Evolutionary conservation across 2,329 filamentous ascomycete genomes (phyloP), one percentile per base, ranked within the genome.

Genomic region (Fusarium virguliforme): DNA sequence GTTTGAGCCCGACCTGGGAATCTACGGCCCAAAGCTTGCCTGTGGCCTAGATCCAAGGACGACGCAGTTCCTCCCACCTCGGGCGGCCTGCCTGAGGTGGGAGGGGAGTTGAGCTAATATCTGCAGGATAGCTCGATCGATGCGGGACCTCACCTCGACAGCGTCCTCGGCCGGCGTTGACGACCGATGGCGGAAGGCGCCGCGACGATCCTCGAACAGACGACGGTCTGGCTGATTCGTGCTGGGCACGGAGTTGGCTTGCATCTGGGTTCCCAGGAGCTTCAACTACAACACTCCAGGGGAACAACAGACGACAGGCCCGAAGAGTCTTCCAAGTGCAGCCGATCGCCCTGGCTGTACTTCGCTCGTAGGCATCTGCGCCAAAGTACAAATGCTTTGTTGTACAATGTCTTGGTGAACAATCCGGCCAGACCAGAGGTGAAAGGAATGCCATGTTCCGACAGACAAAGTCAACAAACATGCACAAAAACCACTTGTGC

Each of bases 331-430:
- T 12, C 15, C 18, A 4, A 60, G 18, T 9, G 18, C 28, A n/a
- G 38, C 30, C 12, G 38, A 18, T 5, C 35, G n/a, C 28, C 15
- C 15, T 50, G 26, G 46, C 46, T 26, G n/a, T 50, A 12, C 35
- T 46, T 10, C 22, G 46, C 50, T 35, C n/a, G 18, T 15, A 15
- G n/a, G 43, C 8, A 18, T 61, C 60, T 51, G 12, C 34, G 41
- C 7, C 18, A 26, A 18, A 43, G 37, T 37, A 66, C 48, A 66
- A 63, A 68, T 51, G 10, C 26, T 9, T 65, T 54, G 32, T 54
- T 50, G 48, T 53, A 37, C 26, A 37, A 8, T 38, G 32, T 30
- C 40, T 53, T 26, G 12, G 22, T 59, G 30, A 55, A 56, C 18
- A 58, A 32, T 37, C n/a, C 35, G n/a, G 28, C 26, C 6, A 7